Evolutionary conservation across 1,284 basidiomycete genomes (phyloP).

Genomic region (Neonothopanus nambi): DNA sequence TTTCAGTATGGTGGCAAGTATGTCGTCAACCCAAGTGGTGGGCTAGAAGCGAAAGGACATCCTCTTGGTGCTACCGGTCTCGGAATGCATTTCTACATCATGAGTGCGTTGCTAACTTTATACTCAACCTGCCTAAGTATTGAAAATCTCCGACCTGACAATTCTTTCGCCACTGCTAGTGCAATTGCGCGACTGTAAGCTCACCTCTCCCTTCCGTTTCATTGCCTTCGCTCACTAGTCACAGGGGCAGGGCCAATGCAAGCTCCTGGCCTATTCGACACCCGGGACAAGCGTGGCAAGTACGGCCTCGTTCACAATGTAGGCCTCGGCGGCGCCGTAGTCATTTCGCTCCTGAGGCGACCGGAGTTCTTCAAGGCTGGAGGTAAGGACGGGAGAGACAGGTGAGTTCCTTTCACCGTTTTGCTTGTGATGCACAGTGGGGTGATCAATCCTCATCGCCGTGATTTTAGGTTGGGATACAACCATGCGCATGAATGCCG

Average conservation of each 20-base stretch:
- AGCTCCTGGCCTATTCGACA: conserved; percentile 67
- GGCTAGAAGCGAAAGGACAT: conserved; percentile 85
- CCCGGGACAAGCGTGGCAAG: conserved; percentile 66
- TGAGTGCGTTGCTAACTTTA: conserved; percentile 51
- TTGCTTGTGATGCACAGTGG: too few relatives aligned
- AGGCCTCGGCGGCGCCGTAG: conserved; percentile 77
- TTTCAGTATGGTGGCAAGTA: conserved; percentile 80
- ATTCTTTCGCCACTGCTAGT: too few relatives aligned
- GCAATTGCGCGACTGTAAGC: conserved; percentile 72
- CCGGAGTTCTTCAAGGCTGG: conserved; percentile 71
- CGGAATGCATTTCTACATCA: conserved; percentile 88
- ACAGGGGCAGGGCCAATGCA: conserved; percentile 83
- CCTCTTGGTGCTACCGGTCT: conserved; percentile 85
- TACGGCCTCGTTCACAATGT: conserved; percentile 84
- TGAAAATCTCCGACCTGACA: background rate
- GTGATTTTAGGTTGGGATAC: conserved; percentile 63
- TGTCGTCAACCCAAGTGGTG: conserved; percentile 87
- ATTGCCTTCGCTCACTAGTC: background rate
- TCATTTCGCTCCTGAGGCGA: conserved; percentile 72
- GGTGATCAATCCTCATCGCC: conserved; percentile 8
- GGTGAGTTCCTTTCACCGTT: conserved; percentile 45
- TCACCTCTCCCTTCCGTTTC: background rate
- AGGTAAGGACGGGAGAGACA: conserved; percentile 62
- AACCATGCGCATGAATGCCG: conserved; percentile 75
- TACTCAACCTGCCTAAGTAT: background rate